Evolutionary conservation across 306 rosid species (phyloP).

Genomic region (Ziziphus jujuba): DNA sequence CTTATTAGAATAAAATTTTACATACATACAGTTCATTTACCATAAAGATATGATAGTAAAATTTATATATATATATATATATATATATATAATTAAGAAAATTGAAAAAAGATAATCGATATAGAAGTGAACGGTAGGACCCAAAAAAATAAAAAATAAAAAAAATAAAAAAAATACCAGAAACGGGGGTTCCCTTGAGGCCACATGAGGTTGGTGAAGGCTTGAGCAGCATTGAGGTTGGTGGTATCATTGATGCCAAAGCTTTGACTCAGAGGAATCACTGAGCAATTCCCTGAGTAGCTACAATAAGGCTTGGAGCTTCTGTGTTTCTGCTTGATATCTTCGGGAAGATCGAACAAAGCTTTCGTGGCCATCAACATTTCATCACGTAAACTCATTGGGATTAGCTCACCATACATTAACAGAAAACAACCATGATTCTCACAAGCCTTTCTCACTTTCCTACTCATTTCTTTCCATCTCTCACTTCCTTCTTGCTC

Average conservation of each 20-base stretch:
- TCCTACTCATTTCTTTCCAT: conserved; percentile 23
- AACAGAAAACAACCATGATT: conserved; percentile 28
- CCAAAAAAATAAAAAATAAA: too few relatives aligned
- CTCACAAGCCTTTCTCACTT: conserved; percentile 37
- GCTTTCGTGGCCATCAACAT: conserved; percentile 31
- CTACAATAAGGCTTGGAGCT: conserved; percentile 37
- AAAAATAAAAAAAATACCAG: conserved; percentile 25
- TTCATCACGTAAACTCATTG: conserved; percentile 9
- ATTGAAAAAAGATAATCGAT: neutral
- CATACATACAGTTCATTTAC: too few relatives aligned
- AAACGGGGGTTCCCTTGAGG: conserved; percentile 47
- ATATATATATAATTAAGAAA: too few relatives aligned
- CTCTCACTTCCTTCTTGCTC: conserved; percentile 7
- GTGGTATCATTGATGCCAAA: conserved; percentile 42
- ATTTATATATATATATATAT: too few relatives aligned
- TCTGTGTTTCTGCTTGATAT: conserved; percentile 37
- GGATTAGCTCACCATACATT: conserved; percentile 9
- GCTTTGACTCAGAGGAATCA: conserved; percentile 37
- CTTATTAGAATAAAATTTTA: too few relatives aligned
- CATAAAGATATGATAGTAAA: too few relatives aligned
- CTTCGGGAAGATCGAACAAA: conserved; percentile 53
- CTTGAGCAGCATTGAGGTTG: neutral
- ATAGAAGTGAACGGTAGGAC: too few relatives aligned
- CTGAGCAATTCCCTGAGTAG: conserved; percentile 21
- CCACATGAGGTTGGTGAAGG: conserved; percentile 60